phyloP scores from a whole-genome alignment of 2,329 filamentous ascomycete species.

The Aureobasidium melanogenum region DNA sequence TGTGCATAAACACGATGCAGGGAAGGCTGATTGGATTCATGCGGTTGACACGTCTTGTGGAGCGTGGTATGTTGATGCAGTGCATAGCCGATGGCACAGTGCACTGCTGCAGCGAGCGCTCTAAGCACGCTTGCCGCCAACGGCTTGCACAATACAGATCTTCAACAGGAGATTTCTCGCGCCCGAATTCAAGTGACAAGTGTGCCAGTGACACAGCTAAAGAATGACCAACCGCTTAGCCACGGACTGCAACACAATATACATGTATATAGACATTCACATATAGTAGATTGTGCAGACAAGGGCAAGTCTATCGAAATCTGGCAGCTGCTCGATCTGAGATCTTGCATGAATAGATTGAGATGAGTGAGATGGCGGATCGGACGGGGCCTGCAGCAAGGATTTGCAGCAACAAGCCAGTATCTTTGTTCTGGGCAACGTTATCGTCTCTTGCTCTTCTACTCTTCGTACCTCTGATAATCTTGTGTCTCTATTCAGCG shows the following conservation, averaged over 20 bases:
- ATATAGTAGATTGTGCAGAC: background rate
- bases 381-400: background rate
- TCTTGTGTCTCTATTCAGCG: background rate
- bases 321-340: background rate
- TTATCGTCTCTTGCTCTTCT: background rate
- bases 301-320: background rate
- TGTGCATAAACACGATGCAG: background rate
- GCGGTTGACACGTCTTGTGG: background rate
- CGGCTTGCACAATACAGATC: background rate
- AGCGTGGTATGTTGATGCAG: background rate
- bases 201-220: too few species aligned
- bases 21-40: background rate
- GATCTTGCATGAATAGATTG: background rate
- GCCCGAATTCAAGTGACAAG: too few species aligned
- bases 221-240: too few species aligned
- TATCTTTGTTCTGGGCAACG: background rate
- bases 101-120: background rate
- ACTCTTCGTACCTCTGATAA: background rate
- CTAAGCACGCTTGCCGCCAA: background rate
- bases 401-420: background rate
- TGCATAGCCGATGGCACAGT: background rate
- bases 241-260: background rate
- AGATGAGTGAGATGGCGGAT: background rate
- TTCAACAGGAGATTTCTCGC: too few species aligned
- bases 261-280: background rate